Evolutionary conservation across 2,329 filamentous ascomycete genomes (phyloP).

Genomic region (Nemania diffusa): DNA sequence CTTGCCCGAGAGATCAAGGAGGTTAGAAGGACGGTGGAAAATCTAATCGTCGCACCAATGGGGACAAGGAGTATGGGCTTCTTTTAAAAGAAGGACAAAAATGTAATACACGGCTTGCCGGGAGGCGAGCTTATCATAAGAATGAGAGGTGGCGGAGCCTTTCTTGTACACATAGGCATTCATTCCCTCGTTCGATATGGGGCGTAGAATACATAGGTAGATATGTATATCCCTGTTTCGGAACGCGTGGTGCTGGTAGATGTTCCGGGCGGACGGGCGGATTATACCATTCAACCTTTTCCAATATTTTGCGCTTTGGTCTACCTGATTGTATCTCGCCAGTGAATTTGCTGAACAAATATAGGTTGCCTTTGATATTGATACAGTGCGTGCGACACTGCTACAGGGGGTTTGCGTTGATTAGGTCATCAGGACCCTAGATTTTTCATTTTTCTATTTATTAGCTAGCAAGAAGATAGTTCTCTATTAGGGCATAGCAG

Average conservation of each 20-base stretch:
- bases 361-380: too few species aligned
- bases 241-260: neutral
- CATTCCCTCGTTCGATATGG: neutral
- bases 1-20: slow-evolving; percentile 56
- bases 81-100: slow-evolving; percentile 45
- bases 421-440: too few species aligned
- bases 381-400: too few species aligned
- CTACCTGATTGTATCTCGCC: neutral
- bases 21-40: slow-evolving; percentile 57
- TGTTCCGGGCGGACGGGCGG: slow-evolving; percentile 3
- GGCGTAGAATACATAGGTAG: neutral
- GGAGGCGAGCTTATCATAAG: neutral
- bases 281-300: slow-evolving; percentile 23
- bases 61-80: slow-evolving; percentile 57
- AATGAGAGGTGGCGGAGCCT: neutral
- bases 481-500: too few species aligned
- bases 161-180: neutral
- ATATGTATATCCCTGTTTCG: neutral
- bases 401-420: too few species aligned
- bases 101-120: slow-evolving; percentile 6
- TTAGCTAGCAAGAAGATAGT: too few species aligned
- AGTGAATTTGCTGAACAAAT: too few species aligned
- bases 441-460: too few species aligned
- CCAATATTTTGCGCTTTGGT: neutral
- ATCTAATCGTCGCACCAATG: slow-evolving; percentile 54